Base-by-base conservation (phyloP, 495 filamentous ascomycete species). In the Xylaria scruposa region DNA sequence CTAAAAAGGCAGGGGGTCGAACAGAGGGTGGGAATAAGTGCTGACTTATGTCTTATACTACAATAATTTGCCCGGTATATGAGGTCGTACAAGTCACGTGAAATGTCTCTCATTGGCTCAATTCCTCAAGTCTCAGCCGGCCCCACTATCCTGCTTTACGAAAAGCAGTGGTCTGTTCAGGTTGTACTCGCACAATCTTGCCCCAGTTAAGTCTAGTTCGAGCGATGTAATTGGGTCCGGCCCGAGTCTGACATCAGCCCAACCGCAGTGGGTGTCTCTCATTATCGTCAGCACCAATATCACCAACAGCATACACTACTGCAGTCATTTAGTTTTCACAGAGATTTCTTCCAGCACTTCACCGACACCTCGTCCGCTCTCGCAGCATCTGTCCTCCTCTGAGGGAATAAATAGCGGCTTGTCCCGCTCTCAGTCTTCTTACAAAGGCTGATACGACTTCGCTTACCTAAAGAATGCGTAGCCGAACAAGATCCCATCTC, bases 21-120 rank as follows among this genome's bases (percentile, higher is more conserved):
- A 17, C 33, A 29, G 33, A 65, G 7, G 15, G 42, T 9, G 62
- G 62, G 62, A 3, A 49, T 13, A n/a, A 31, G 40, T 33, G 40
- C 42, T 46, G 40, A 65, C 10, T 65, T 29, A 26, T 47, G 62
- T 65, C 38, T 49, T 4, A 38, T 46, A 3, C 7, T 3, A 1
- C 26, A 49, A 19, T 70, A 70, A 70, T 70, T 70, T 62, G 68
- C 68, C 58, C 68, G 19, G 10, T 70, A 42, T 6, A 4, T 70
- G 58, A 61, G 4, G 58, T 64, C 12, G 29, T 13, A 1, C 0
- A 44, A 44, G 47, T 70, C 59, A 63, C 59, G 68, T 70, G 59
- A 12, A 40, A 4, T 0, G 0, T 0, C 2, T 53, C 1, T 9
- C 19, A 63, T 63, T 62, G 58, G 68, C 46, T 4, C 3, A 4